Evolutionary conservation across 2,329 filamentous ascomycete genomes (phyloP).

Genomic region (Hypoxylon sp.): DNA sequence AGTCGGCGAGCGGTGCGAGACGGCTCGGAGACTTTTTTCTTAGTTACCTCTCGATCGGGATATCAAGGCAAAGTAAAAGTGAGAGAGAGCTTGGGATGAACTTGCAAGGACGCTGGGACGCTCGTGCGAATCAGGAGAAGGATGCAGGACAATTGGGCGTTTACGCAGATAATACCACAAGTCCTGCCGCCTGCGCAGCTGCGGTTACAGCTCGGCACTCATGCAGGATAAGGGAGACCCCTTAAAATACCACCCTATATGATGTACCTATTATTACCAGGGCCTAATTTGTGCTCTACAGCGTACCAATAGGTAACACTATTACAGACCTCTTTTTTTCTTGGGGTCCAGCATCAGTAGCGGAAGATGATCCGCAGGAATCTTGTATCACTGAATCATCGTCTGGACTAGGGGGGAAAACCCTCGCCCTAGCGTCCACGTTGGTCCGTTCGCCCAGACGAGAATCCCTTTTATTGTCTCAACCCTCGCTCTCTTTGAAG

Average conservation of each 20-base stretch:
- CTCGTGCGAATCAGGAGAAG: constrained; percentile 18
- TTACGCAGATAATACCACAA: constrained; percentile 1
- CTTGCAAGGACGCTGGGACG: no score
- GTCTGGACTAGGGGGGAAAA: constrained; percentile 19
- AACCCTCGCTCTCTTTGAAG: constrained; percentile 11
- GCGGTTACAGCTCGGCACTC: constrained; percentile 13
- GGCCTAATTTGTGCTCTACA: not conserved
- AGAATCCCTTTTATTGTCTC: constrained; percentile 20
- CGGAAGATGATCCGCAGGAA: constrained; percentile 24
- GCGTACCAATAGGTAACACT: constrained; percentile 18
- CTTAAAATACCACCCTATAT: constrained; percentile 30
- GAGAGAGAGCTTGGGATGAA: constrained; percentile 12
- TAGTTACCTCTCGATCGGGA: not conserved
- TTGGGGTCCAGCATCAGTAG: constrained; percentile 4
- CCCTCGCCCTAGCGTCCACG: constrained; percentile 14
- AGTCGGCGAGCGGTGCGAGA: not conserved
- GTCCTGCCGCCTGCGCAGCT: no score
- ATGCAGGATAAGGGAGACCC: constrained; percentile 13
- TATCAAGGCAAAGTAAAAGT: not conserved
- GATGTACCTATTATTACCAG: constrained; percentile 16
- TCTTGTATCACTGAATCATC: constrained; percentile 22
- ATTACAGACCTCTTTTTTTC: constrained; percentile 29
- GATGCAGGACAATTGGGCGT: constrained; percentile 5
- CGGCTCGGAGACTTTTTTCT: constrained; percentile 23
- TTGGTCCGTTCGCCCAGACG: constrained; percentile 8